These are phyloP conservation scores for Pascua sp. DNA, from an alignment of 1,284 basidiomycete genomes.

Conservation along the genomic window DNA sequence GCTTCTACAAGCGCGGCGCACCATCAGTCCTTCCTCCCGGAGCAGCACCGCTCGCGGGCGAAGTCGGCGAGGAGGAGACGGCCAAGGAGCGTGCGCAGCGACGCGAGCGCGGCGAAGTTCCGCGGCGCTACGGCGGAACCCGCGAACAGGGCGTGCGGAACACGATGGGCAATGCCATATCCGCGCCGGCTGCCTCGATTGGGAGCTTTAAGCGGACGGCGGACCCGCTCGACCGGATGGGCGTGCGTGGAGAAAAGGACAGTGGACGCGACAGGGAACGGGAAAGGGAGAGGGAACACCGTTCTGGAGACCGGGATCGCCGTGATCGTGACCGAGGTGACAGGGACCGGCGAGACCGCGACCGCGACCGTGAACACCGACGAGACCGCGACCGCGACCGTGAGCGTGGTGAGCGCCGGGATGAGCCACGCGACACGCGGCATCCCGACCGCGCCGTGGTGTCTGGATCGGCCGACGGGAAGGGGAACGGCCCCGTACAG, in stretches of 20 bases:
- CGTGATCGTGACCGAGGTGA: slow-evolving; percentile 4
- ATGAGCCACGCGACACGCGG: neutral
- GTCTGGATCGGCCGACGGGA: neutral
- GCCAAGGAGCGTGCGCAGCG: slow-evolving; percentile 38
- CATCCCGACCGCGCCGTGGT: neutral
- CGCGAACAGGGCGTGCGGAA: slow-evolving; percentile 45
- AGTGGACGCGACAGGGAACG: slow-evolving; percentile 15
- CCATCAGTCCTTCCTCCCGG: neutral
- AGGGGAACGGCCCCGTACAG: neutral
- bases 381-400: slow-evolving; percentile 14
- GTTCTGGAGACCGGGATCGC: slow-evolving; percentile 13
- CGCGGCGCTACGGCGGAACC: slow-evolving; percentile 40
- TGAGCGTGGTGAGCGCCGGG: slow-evolving; percentile 7
- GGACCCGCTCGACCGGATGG: slow-evolving; percentile 41
- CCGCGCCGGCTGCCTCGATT: slow-evolving; percentile 18
- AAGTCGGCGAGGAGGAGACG: slow-evolving; percentile 23
- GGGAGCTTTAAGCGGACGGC: slow-evolving; percentile 33
- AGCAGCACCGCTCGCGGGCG: neutral
- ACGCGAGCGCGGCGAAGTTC: slow-evolving; percentile 40
- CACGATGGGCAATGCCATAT: slow-evolving; percentile 36
- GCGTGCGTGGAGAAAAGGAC: slow-evolving; percentile 18
- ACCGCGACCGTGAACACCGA: slow-evolving; percentile 11
- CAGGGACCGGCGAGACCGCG: slow-evolving; percentile 12
- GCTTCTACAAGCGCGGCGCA: slow-evolving; percentile 49
- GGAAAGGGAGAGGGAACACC: slow-evolving; percentile 3